These are phyloP conservation scores for Boletales sp. DNA, from an alignment of 768 basidiomycete genomes.

Conservation along the genomic window DNA sequence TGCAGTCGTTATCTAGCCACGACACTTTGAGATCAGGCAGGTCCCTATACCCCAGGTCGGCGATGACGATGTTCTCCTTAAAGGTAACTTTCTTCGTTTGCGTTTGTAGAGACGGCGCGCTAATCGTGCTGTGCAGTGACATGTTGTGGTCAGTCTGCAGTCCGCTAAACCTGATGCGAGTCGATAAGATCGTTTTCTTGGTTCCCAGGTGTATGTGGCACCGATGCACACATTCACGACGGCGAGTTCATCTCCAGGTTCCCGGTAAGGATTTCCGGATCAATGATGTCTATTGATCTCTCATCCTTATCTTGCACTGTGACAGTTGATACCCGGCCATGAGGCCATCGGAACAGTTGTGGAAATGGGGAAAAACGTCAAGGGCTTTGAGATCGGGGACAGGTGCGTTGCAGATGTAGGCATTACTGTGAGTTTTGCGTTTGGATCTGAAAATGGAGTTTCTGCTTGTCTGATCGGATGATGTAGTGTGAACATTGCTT, in stretches of 20 bases:
- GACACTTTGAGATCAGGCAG: conserved; percentile 60
- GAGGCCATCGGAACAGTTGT: conserved; percentile 72
- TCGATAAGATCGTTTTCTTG: not conserved
- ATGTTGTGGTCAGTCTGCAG: conserved; percentile 37
- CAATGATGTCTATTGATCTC: conserved; percentile 17
- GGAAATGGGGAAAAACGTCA: conserved; percentile 76
- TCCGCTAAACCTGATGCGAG: not conserved
- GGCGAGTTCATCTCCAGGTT: conserved; percentile 66
- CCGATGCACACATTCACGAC: conserved; percentile 63
- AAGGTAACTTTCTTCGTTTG: conserved; percentile 41
- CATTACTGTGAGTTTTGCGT: conserved; percentile 48
- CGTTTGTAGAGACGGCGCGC: not conserved
- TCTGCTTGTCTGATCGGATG: not conserved
- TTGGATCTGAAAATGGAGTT: not conserved
- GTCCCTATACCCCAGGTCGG: conserved; percentile 64
- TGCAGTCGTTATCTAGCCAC: conserved; percentile 42
- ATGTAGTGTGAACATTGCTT: conserved; percentile 78
- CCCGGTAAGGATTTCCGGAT: conserved; percentile 33
- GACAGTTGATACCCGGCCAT: conserved; percentile 70
- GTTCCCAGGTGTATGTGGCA: conserved; percentile 50
- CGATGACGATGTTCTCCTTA: conserved; percentile 71
- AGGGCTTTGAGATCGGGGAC: conserved; percentile 72
- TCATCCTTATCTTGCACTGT: conserved; percentile 12
- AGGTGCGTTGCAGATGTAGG: conserved; percentile 83
- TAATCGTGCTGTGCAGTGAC: conserved; percentile 29